phyloP scores from a whole-genome alignment of 495 filamentous ascomycete genomes.

The Glonium stellatum region DNA sequence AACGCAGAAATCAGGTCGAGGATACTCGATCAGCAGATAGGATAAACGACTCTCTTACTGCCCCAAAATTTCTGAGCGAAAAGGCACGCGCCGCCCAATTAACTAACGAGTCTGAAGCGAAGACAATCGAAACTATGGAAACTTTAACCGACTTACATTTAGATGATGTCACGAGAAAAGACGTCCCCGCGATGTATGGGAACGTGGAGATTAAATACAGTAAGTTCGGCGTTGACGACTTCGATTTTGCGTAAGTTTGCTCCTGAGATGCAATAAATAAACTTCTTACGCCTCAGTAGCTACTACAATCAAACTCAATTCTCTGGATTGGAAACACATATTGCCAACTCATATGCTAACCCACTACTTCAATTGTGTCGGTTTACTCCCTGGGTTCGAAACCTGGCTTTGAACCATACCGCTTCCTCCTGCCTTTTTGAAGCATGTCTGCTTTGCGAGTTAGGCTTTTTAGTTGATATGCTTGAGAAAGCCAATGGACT shows the following conservation, averaged over 20 bases:
- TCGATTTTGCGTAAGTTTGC: constrained; percentile 76
- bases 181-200: constrained; percentile 78
- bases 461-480: constrained; percentile 97
- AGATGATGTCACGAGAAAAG: constrained; percentile 47
- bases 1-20: constrained; percentile 74
- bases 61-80: constrained; percentile 89
- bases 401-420: constrained; percentile 83
- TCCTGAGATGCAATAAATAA: not conserved
- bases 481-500: constrained; percentile 87
- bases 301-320: constrained; percentile 88
- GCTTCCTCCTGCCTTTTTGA: constrained; percentile 75
- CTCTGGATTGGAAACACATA: constrained; percentile 92
- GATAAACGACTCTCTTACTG: constrained; percentile 46
- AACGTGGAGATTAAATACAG: constrained; percentile 96
- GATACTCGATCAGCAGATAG: constrained; percentile 54
- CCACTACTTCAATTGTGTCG: constrained; percentile 84
- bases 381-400: constrained; percentile 81
- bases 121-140: constrained; percentile 57
- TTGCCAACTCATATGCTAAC: constrained; percentile 92
- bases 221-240: constrained; percentile 94
- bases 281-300: constrained; percentile 38
- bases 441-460: constrained; percentile 81
- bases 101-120: constrained; percentile 35
- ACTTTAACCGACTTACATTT: constrained; percentile 40
- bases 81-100: constrained; percentile 63